These are phyloP conservation scores for Escovopsis weberi DNA, from an alignment of 2,329 filamentous ascomycete species.

Conservation along the genomic window DNA sequence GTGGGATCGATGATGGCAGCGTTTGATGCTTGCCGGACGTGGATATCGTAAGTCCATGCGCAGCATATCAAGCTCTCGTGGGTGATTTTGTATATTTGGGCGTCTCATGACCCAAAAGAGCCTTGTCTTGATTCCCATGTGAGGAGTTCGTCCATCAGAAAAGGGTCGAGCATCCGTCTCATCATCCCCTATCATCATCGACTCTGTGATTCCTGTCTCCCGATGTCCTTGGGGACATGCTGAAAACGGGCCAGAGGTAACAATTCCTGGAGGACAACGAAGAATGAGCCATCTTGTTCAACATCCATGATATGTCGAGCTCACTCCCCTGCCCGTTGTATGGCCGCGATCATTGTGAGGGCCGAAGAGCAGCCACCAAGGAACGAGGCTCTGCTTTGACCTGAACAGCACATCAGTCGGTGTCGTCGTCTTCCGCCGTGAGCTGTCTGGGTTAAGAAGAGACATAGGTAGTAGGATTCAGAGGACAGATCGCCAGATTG, in stretches of 20 bases:
- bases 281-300: no score
- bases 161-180: slow-evolving; percentile 32
- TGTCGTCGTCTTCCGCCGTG: no score
- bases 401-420: no score
- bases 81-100: slow-evolving; percentile 38
- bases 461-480: no score
- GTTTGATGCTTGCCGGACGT: slow-evolving; percentile 19
- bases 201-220: slow-evolving; percentile 47
- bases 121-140: slow-evolving; percentile 32
- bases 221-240: slow-evolving; percentile 42
- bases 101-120: slow-evolving; percentile 45
- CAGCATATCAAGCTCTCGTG: slow-evolving; percentile 44
- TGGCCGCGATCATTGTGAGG: no score
- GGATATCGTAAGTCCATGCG: slow-evolving; percentile 45
- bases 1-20: slow-evolving; percentile 12
- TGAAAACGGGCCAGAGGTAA: slow-evolving; percentile 47
- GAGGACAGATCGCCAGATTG: no score
- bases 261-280: slow-evolving; percentile 14
- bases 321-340: no score
- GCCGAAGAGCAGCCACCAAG: no score
- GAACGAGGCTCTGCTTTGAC: no score
- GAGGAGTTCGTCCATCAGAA: slow-evolving; percentile 26
- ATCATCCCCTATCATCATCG: slow-evolving; percentile 45
- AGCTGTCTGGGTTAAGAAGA: no score
- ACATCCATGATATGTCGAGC: no score